Evolutionary conservation across 1,139 yeast species (phyloP), one percentile per base, ranked within the genome.

Genomic region (Meyerozyma guilliermondii): DNA sequence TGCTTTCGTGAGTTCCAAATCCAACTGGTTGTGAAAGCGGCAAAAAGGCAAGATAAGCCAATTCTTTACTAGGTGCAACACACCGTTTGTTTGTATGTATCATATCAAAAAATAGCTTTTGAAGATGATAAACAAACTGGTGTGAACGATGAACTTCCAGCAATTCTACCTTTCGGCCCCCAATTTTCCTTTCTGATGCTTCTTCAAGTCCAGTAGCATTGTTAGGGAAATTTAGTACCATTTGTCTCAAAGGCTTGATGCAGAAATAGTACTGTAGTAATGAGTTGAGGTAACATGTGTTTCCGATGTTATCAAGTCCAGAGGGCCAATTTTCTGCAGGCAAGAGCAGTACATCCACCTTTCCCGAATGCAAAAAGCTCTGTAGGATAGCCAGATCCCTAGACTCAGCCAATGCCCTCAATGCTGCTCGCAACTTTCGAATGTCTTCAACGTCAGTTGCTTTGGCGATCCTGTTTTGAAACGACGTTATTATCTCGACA

Each of bases 271-370:
- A 92, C 57, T 92, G 98, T 28, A 92, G 66, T 41, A 92, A 70
- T 0, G 97, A 89, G 58, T 92, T 92, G 57, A 92, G 71, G 53
- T 92, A 92, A 61, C 98, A 92, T 0, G 98, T 91, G 58, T 92
- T 92, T 28, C 98, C 98, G 51, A 89, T 89, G 56, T 92, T 92
- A 60, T 85, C 87, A 56, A 92, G 72, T 0, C 98, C 98, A 5
- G 89, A 87, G 0, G 98, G 98, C 80, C 89, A 81, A 41, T 80
- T 76, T 31, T 76, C 82, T 0, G 81, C 71, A 2, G 88, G 84
- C 24, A 85, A 62, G 17, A 80, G 64, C 9, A 73, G 66, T 0
- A 85, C 75, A 55, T 83, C 87, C 31, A 84, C 66, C 28, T 71
- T 65, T 0, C 94, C 94, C 0, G 78, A 71, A 33, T 65, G 64